Conservation (phyloP, 768 basidiomycete species). For the Filobasidium wieringae region DNA sequence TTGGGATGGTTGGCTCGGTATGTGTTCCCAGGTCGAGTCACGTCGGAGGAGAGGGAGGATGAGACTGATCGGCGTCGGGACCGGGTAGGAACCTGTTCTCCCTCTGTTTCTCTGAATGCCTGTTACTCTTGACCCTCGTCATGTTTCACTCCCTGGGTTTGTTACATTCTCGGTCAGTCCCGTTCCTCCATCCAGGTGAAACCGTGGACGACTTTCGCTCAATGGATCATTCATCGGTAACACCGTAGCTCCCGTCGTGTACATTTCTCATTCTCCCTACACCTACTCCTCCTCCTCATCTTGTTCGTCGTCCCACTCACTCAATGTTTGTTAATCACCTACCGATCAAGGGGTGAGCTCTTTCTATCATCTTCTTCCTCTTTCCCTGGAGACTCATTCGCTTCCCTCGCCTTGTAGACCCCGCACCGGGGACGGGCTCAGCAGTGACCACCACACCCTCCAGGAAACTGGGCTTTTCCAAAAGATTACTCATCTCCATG, state of each 20-base stretch:
- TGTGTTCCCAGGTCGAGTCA: not conserved
- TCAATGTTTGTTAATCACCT: constrained; percentile 35
- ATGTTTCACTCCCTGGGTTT: constrained; percentile 34
- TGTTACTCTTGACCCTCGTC: constrained; percentile 31
- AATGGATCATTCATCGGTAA: not conserved
- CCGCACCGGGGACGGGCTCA: not conserved
- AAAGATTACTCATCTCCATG: constrained; percentile 29
- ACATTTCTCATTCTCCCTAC: constrained; percentile 34
- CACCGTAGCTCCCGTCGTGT: constrained; percentile 22
- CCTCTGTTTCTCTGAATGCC: constrained; percentile 30
- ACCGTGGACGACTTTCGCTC: not conserved
- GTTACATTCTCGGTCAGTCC: constrained; percentile 26
- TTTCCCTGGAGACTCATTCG: too few species aligned
- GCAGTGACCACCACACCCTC: not conserved
- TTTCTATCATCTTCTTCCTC: not conserved
- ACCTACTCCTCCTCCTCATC: constrained; percentile 31
- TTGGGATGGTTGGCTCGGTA: constrained; percentile 28
- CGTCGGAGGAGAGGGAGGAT: too few species aligned
- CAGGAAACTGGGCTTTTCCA: too few species aligned
- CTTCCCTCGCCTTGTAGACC: not conserved
- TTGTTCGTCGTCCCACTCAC: constrained; percentile 32
- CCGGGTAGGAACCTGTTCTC: constrained; percentile 26
- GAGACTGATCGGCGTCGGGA: not conserved
- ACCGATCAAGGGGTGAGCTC: constrained; percentile 28
- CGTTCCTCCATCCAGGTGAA: not conserved